Percentiles rank a stretch among this genome's conserved stretches.
phyloP scores from a whole-genome alignment of 2,329 filamentous ascomycete species.

The Orbilia oligospora region DNA sequence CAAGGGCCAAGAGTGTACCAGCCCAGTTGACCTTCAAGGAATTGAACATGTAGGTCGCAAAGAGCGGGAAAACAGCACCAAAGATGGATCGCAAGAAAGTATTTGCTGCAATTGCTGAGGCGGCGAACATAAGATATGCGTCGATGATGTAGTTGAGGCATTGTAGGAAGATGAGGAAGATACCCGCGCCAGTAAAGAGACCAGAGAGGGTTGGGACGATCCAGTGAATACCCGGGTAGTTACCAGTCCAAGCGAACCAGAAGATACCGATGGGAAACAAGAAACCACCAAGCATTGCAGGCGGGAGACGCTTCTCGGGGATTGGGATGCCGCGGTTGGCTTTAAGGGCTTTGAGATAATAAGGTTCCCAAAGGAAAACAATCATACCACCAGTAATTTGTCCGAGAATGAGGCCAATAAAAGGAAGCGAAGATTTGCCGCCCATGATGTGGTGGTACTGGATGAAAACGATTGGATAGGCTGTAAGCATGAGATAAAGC shows the following conservation, averaged over 20 bases:
- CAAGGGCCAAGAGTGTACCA: slow-evolving; percentile 66
- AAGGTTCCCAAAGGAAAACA: slow-evolving; percentile 76
- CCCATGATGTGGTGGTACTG: slow-evolving; percentile 76
- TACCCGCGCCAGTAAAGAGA: slow-evolving; percentile 68
- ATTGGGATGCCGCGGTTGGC: slow-evolving; percentile 77
- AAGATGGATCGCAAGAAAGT: slow-evolving; percentile 83
- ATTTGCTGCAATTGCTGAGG: slow-evolving; percentile 81
- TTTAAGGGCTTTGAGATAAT: slow-evolving; percentile 78
- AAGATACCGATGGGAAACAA: slow-evolving; percentile 70
- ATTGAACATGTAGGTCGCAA: slow-evolving; percentile 76
- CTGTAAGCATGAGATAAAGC: slow-evolving; percentile 87
- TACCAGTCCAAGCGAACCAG: slow-evolving; percentile 72
- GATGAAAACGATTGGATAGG: slow-evolving; percentile 85
- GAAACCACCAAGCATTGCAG: slow-evolving; percentile 70
- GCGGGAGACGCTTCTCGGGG: slow-evolving; percentile 78
- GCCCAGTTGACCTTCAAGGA: slow-evolving; percentile 64
- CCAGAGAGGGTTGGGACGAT: slow-evolving; percentile 68
- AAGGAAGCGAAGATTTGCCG: slow-evolving; percentile 75
- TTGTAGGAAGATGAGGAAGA: slow-evolving; percentile 69
- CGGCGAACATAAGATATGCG: slow-evolving; percentile 70
- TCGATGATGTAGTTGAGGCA: slow-evolving; percentile 70
- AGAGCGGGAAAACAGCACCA: slow-evolving; percentile 84
- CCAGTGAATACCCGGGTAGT: slow-evolving; percentile 67
- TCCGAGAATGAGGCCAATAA: slow-evolving; percentile 86
- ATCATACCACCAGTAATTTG: slow-evolving; percentile 77